Evolutionary conservation across 2,329 filamentous ascomycete species (phyloP), one percentile per base, ranked within the genome.

Genomic region (Ophiocordyceps australis): DNA sequence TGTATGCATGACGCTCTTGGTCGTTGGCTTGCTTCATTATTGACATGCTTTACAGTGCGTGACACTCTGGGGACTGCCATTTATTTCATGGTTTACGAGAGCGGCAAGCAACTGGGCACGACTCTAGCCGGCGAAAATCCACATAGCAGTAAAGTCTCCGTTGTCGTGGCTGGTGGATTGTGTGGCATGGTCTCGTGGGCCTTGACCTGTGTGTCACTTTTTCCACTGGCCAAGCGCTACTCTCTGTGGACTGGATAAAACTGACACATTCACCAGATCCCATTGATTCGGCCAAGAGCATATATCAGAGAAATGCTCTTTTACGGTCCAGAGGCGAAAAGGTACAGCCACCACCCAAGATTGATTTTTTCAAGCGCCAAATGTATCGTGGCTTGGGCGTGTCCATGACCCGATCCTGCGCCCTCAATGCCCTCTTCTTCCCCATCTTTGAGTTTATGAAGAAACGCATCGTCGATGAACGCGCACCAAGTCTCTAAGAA

Each of bases 51-150:
- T 2, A 16, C 29, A 80, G 78, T 85, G 40, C 68, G 81, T 32
- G 81, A 91, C 49, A 85, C 79, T 1, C 59, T 89, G 32, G 81
- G 81, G 28, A 91, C 81, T 2, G 68, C 71, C 17, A 80, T 86
- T 30, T 91, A 91, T 48, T 91, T 91, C 43, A 80, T 79, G 54
- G 85, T 81, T 17, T 91, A 91, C 46, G 81, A 91, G 50, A 83
- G 77, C 45, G 70, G 72, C 38, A 91, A 91, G 45, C 80, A 89
- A 46, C 53, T 86, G 14, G 64, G 83, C 34, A 79, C 75, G 13
- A 81, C 79, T 11, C 70, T 78, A 35, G 69, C 66, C 22, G 66
- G 76, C 24, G 75, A 77, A 34, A 65, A 65, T 32, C 72, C 74
- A 7, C 71, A 78, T n/a, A 80, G 76, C 25, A 78, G 77, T 40